phyloP scores from a whole-genome alignment of 257 asterid species.

The Fraxinus cuspidata region DNA sequence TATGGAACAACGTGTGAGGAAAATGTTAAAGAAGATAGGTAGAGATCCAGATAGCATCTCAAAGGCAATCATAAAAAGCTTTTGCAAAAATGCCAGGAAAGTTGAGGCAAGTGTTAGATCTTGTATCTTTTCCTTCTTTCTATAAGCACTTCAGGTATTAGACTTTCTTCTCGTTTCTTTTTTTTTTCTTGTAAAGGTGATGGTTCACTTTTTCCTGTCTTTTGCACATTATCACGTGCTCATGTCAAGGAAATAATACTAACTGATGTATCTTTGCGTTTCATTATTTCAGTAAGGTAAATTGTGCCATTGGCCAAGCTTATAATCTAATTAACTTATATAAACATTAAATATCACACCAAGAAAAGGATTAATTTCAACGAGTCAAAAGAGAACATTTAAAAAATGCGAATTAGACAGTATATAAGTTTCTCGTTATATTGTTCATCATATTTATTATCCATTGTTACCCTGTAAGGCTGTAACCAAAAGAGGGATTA shows the following conservation, averaged over 20 bases:
- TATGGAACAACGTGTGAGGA: conserved; percentile 64
- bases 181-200: neutral
- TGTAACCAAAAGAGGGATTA: neutral
- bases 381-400: conserved; percentile 1
- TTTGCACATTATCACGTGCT: neutral
- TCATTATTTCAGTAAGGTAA: neutral
- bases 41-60: conserved; percentile 85
- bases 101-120: conserved; percentile 39
- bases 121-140: neutral
- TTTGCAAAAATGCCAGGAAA: conserved; percentile 94
- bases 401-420: neutral
- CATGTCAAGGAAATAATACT: neutral
- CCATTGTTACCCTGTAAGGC: neutral
- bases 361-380: neutral
- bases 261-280: neutral
- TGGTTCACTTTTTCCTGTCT: neutral
- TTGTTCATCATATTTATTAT: neutral
- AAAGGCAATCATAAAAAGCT: conserved; percentile 70
- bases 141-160: neutral
- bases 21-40: conserved; percentile 73
- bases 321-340: neutral
- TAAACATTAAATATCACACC: neutral
- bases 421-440: neutral
- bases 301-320: neutral
- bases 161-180: neutral